Base-by-base conservation (phyloP, 2,329 filamentous ascomycete genomes). In the Phaeoacremonium minimum region DNA sequence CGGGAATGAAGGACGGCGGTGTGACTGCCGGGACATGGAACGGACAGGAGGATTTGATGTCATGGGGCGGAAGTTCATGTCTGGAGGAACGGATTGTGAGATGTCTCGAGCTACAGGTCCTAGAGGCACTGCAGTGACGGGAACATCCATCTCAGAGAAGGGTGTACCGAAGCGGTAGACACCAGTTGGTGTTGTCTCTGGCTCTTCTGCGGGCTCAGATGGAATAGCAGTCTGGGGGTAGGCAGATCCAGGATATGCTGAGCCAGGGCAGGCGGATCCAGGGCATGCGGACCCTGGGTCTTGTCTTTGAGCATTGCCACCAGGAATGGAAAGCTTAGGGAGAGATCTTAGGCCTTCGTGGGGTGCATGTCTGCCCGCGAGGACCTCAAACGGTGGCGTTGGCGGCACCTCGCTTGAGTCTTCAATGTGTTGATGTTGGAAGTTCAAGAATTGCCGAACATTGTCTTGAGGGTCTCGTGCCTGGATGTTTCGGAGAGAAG, bases 41-140 rank as follows among this genome's bases (percentile, higher is more conserved):
- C 73, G 69, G 20, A 58, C 32, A 28, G 54, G 57, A 17, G 60
- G 55, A 39, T 43, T 57, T 51, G 40, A 53, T 40, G 55, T 56
- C 42, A 58, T 52, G 29, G 67, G 58, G 19, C 80, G 77, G 67
- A 85, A 95, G 56, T 80, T 83, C 89, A 96, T 95, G 63, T 95
- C 83, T 6, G 91, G 91, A 30, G 91, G 91, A 0, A 96, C 91
- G 5, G 90, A 96, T 60, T 95, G 88, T 17, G 88, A 95, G 32
- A 73, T 69, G 52, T 93, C 84, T 34, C 91, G 84, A 30, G 83
- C 73, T 19, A 95, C 71, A 6, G 86, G 86, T 1, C 83, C 86
- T 13, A 80, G 51, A 2, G 79, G 77, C 30, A 90, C 69, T 4
- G 83, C 75, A 1, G 87, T 93, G 41, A 94, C 65, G 1, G 91